Evolutionary conservation across 306 rosid species (phyloP).

Genomic region (Rosa chinensis): DNA sequence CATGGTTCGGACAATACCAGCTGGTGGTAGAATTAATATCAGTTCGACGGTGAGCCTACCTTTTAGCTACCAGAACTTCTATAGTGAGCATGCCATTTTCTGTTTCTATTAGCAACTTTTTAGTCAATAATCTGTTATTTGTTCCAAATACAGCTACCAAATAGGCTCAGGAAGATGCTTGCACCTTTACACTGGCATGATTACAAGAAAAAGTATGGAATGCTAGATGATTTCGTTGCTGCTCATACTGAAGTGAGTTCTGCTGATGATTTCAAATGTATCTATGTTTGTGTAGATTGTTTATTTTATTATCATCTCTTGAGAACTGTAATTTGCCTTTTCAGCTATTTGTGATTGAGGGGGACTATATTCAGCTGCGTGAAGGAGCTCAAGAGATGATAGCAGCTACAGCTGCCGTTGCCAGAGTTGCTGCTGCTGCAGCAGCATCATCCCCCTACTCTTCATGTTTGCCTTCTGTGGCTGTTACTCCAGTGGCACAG

Average conservation of each 20-base stretch:
- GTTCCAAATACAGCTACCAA: constrained; percentile 66
- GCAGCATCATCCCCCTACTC: constrained; percentile 85
- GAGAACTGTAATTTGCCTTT: constrained; percentile 26
- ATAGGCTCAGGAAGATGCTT: constrained; percentile 95
- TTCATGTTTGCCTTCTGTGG: constrained; percentile 71
- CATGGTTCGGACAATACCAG: constrained; percentile 95
- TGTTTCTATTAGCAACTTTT: neutral
- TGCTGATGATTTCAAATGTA: constrained; percentile 6
- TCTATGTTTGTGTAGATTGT: constrained; percentile 19
- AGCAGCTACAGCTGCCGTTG: constrained; percentile 88
- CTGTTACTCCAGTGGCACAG: constrained; percentile 96
- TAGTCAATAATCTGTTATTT: constrained; percentile 18
- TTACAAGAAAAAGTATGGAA: constrained; percentile 86
- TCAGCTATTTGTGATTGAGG: constrained; percentile 91
- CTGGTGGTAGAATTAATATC: constrained; percentile 82
- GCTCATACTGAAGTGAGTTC: constrained; percentile 87
- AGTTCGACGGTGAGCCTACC: constrained; percentile 68
- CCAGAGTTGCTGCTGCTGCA: constrained; percentile 97
- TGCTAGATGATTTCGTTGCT: constrained; percentile 83
- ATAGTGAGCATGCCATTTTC: neutral
- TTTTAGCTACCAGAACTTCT: constrained; percentile 19
- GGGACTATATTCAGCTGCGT: constrained; percentile 79
- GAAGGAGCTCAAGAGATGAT: constrained; percentile 94
- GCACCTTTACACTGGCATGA: constrained; percentile 98
- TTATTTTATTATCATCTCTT: neutral